These are phyloP conservation scores for Fusarium sp. DNA, from an alignment of 2,329 filamentous ascomycete genomes.

Conservation along the genomic window DNA sequence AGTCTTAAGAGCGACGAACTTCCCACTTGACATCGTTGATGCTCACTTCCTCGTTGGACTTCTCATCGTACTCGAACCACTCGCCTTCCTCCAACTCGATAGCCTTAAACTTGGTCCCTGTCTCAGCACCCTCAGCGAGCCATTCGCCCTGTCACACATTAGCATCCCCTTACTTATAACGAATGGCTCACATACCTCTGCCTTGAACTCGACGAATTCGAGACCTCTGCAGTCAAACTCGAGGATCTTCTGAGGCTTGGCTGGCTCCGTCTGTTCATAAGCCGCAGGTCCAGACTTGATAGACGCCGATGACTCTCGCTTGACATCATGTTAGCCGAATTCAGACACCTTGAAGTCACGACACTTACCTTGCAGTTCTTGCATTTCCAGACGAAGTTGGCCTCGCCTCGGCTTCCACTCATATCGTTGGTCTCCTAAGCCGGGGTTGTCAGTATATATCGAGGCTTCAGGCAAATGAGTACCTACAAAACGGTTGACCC, in stretches of 20 bases:
- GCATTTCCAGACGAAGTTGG: conserved; percentile 99
- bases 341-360: not conserved
- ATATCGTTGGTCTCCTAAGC: conserved; percentile 89
- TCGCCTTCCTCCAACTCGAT: conserved; percentile 91
- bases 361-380: conserved; percentile 89
- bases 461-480: not conserved
- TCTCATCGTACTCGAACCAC: conserved; percentile 99
- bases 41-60: conserved; percentile 89
- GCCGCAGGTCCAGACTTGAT: conserved; percentile 80
- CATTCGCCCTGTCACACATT: conserved; percentile 79
- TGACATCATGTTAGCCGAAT: conserved; percentile 12
- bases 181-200: conserved; percentile 73
- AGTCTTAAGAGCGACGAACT: conserved; percentile 75
- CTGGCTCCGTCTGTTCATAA: conserved; percentile 79
- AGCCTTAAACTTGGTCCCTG: conserved; percentile 81
- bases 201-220: conserved; percentile 90
- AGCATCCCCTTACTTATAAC: not conserved
- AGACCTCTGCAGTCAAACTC: conserved; percentile 95
- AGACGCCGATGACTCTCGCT: conserved; percentile 88
- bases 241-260: conserved; percentile 83
- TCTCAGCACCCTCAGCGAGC: conserved; percentile 85
- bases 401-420: conserved; percentile 92
- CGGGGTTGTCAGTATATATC: conserved; percentile 12
- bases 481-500: conserved; percentile 87
- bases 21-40: conserved; percentile 92